Evolutionary conservation across 176 grass and related monocot genomes (phyloP).

Genomic region (Triticum monococcum): DNA sequence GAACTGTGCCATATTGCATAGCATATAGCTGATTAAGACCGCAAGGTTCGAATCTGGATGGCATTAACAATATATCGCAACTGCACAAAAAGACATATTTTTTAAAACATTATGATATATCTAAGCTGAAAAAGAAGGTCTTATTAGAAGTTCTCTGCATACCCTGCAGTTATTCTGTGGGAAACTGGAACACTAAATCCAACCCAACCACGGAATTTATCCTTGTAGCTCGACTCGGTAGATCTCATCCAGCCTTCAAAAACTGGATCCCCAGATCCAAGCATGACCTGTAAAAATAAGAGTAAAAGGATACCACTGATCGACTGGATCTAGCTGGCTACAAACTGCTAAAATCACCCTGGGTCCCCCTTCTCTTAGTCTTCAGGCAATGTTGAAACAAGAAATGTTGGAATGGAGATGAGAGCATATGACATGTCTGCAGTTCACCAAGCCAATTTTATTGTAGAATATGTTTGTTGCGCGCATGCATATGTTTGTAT

Average conservation of each 20-base stretch:
- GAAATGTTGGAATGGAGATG: background rate
- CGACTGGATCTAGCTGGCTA: background rate
- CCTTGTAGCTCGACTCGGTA: slow-evolving; percentile 56
- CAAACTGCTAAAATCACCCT: background rate
- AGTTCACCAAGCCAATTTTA: background rate
- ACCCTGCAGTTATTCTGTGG: slow-evolving; percentile 93
- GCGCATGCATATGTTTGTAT: background rate
- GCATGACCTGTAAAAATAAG: slow-evolving; percentile 67
- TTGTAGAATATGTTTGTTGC: background rate
- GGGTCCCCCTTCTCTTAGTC: background rate
- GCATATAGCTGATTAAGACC: slow-evolving; percentile 97
- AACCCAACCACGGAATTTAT: slow-evolving; percentile 98
- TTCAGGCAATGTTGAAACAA: slow-evolving; percentile 7
- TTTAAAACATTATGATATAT: background rate
- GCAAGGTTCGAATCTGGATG: slow-evolving; percentile 96
- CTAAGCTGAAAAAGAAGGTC: background rate
- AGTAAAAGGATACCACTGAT: background rate
- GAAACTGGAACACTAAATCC: slow-evolving; percentile 96
- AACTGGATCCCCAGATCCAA: slow-evolving; percentile 82
- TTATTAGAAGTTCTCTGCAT: slow-evolving; percentile 19
- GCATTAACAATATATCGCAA: slow-evolving; percentile 97
- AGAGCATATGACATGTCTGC: background rate
- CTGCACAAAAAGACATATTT: slow-evolving; percentile 41
- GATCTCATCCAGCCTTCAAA: slow-evolving; percentile 94
- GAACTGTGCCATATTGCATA: slow-evolving; percentile 93